phyloP scores from a whole-genome alignment of 345 rosid genomes.

The Raphanus sativus region DNA sequence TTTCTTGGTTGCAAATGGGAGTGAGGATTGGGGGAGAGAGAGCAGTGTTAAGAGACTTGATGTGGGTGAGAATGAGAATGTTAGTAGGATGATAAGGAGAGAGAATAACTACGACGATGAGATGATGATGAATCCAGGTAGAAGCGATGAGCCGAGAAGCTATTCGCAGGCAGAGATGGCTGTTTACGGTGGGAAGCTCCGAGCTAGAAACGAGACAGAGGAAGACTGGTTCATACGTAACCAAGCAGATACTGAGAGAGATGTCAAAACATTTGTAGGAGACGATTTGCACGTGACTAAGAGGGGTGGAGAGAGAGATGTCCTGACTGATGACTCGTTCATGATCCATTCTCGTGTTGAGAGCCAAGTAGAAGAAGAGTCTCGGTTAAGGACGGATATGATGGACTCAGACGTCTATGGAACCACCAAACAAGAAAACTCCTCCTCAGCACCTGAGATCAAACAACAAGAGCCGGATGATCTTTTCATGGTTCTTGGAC shows the following conservation, averaged over 20 bases:
- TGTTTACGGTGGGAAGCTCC: constrained; percentile 44
- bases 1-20: constrained; percentile 48
- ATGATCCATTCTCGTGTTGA: constrained; percentile 70
- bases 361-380: constrained; percentile 48
- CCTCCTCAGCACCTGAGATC: constrained; percentile 36
- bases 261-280: constrained; percentile 46
- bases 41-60: constrained; percentile 46
- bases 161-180: constrained; percentile 37
- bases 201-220: constrained; percentile 55
- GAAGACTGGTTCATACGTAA: constrained; percentile 71
- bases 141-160: constrained; percentile 41
- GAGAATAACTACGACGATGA: constrained; percentile 52
- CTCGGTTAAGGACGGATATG: constrained; percentile 53
- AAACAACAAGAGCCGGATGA: constrained; percentile 77
- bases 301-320: constrained; percentile 48
- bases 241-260: constrained; percentile 41
- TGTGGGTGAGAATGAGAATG: constrained; percentile 44
- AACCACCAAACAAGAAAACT: constrained; percentile 45
- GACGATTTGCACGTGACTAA: constrained; percentile 29
- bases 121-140: constrained; percentile 50
- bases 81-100: constrained; percentile 41
- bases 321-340: constrained; percentile 77
- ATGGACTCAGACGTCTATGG: constrained; percentile 63
- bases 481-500: constrained; percentile 84
- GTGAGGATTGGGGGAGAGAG: constrained; percentile 41